Evolutionary conservation across 2,329 filamentous ascomycete species (phyloP).

Genomic region (Fusarium abutilonis): DNA sequence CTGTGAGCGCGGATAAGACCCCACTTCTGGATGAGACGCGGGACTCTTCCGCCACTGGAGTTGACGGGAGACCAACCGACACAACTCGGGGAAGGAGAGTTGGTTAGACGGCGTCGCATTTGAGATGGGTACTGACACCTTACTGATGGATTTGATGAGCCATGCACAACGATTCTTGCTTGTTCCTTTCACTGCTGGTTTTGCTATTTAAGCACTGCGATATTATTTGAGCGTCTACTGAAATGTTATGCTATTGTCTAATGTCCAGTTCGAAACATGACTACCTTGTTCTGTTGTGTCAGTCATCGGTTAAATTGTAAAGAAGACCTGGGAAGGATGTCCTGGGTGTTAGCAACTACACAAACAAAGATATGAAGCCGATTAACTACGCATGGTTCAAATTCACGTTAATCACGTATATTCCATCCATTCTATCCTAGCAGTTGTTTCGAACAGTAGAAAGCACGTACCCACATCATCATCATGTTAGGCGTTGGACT

Average conservation of each 20-base stretch:
- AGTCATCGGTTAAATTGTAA: slow-evolving; percentile 7
- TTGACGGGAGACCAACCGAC: slow-evolving; percentile 58
- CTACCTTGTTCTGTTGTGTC: neutral
- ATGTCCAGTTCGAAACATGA: neutral
- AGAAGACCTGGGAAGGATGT: neutral
- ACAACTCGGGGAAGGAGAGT: slow-evolving; percentile 60
- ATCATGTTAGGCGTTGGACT: neutral
- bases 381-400: too few species aligned
- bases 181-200: neutral
- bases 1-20: slow-evolving; percentile 62
- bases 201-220: slow-evolving; percentile 3
- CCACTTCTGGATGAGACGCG: slow-evolving; percentile 63
- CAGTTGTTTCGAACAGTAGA: neutral
- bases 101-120: slow-evolving; percentile 27
- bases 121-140: neutral
- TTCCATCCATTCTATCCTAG: too few species aligned
- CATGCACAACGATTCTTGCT: neutral
- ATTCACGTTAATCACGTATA: too few species aligned
- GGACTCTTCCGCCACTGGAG: slow-evolving; percentile 51
- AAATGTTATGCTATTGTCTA: neutral
- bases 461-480: too few species aligned
- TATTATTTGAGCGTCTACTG: slow-evolving; percentile 1
- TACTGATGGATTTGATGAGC: neutral
- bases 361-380: too few species aligned
- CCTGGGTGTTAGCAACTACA: neutral